Percentiles rank a stretch among this genome's conserved stretches.
These are phyloP conservation scores for Tetracladium setigerum DNA, from an alignment of 495 filamentous ascomycete species.

Conservation along the genomic window DNA sequence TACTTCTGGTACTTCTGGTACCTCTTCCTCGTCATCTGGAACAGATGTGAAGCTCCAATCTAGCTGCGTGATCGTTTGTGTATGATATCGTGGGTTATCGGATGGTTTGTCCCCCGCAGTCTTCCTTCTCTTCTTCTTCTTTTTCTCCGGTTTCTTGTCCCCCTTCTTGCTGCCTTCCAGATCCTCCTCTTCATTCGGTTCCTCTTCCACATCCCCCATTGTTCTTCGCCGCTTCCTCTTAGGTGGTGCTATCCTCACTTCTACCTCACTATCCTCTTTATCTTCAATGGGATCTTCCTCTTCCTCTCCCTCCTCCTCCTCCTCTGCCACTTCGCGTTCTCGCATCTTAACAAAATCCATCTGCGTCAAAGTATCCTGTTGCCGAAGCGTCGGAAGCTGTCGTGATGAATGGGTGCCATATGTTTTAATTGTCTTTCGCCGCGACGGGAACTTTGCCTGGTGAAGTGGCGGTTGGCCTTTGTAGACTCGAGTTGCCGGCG, in stretches of 20 bases:
- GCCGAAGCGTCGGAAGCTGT: constrained; percentile 20
- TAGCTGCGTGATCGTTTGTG: constrained; percentile 13
- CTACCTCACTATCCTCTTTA: constrained; percentile 11
- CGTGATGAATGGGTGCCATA: constrained; percentile 27
- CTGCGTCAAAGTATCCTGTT: constrained; percentile 44
- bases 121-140: constrained; percentile 29
- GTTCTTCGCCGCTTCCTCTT: constrained; percentile 39
- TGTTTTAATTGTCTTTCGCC: constrained; percentile 26
- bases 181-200: constrained; percentile 1
- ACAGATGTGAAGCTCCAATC: constrained; percentile 6
- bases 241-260: constrained; percentile 9
- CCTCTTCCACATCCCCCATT: constrained; percentile 22
- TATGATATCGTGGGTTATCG: constrained; percentile 3
- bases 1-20: no score
- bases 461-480: constrained; percentile 28
- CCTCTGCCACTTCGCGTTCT: constrained; percentile 1
- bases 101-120: constrained; percentile 32
- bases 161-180: constrained; percentile 7
- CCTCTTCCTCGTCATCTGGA: background rate
- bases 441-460: constrained; percentile 32
- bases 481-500: constrained; percentile 25
- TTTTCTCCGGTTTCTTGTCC: constrained; percentile 13
- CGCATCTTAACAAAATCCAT: constrained; percentile 26
- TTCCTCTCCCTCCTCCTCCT: constrained; percentile 9
- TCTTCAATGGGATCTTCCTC: constrained; percentile 7